These are phyloP conservation scores for Barnettozyma californica DNA, from an alignment of 805 yeast genomes.

Conservation along the genomic window DNA sequence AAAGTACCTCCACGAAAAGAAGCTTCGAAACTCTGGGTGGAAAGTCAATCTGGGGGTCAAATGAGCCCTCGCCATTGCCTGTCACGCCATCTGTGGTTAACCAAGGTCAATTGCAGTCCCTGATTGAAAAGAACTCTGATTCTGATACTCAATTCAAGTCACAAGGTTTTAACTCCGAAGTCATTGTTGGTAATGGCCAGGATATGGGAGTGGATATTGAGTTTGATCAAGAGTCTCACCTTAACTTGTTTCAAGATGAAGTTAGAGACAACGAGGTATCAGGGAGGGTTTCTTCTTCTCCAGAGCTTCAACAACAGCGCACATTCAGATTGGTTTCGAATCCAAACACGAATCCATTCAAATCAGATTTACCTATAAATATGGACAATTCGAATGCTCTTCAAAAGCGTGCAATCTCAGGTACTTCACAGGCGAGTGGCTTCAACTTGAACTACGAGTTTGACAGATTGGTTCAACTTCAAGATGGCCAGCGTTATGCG, in stretches of 20 bases:
- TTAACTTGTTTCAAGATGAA: conserved; percentile 3
- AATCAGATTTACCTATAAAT: conserved; percentile 1
- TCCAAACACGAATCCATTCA: not conserved
- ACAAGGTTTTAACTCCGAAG: conserved; percentile 15
- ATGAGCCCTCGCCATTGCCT: conserved; percentile 1
- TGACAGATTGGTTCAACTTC: conserved; percentile 17
- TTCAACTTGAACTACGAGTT: conserved; percentile 19
- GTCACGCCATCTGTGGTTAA: conserved; percentile 11
- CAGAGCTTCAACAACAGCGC: not conserved
- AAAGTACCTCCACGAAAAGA: not conserved
- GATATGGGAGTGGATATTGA: conserved; percentile 22
- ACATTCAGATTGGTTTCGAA: conserved; percentile 6
- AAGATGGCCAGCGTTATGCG: conserved; percentile 14
- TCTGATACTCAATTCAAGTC: conserved; percentile 18
- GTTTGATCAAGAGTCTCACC: conserved; percentile 15
- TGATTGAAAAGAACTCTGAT: conserved; percentile 11
- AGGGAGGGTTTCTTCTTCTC: not conserved
- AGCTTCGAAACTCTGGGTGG: conserved; percentile 3
- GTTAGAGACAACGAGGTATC: not conserved
- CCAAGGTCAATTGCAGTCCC: conserved; percentile 12
- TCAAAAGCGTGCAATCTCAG: conserved; percentile 8
- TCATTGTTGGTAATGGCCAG: conserved; percentile 16
- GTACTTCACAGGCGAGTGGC: conserved; percentile 12
- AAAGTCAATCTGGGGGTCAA: conserved; percentile 23
- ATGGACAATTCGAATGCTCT: not conserved